Conservation (phyloP, 768 basidiomycete genomes). For the Tricholomella constricta region DNA sequence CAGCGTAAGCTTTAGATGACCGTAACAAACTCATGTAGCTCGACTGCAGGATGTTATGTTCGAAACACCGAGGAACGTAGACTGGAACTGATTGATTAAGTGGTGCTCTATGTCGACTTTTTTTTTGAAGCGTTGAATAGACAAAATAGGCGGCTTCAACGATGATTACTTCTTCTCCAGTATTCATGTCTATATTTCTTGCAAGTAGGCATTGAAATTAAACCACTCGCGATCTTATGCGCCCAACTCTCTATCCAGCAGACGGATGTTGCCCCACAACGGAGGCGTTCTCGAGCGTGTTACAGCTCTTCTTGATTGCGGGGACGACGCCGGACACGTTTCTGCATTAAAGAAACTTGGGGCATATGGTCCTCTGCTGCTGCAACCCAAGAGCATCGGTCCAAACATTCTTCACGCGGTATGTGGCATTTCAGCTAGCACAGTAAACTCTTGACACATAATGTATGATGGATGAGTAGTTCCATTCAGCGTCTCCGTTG, state of each 20-base stretch:
- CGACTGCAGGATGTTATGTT: slow-evolving; percentile 25
- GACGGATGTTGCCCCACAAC: slow-evolving; percentile 11
- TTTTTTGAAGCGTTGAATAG: slow-evolving; percentile 24
- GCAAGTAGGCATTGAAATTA: slow-evolving; percentile 17
- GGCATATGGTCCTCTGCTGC: slow-evolving; percentile 16
- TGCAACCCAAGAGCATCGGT: slow-evolving; percentile 24
- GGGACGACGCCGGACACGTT: slow-evolving; percentile 23
- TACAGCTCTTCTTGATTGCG: slow-evolving; percentile 18
- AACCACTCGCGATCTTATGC: slow-evolving; percentile 28
- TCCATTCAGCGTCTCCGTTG: no score
- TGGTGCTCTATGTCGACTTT: slow-evolving; percentile 23
- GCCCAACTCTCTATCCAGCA: slow-evolving; percentile 21
- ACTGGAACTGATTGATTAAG: slow-evolving; percentile 25
- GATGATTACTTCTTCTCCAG: slow-evolving; percentile 29
- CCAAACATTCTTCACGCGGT: slow-evolving; percentile 20
- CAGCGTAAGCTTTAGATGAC: slow-evolving; percentile 15
- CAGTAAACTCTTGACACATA: no score
- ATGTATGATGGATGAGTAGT: no score
- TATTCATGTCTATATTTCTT: no score
- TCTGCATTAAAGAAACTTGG: slow-evolving; percentile 27
- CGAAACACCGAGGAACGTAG: slow-evolving; percentile 22
- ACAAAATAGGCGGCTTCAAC: slow-evolving; percentile 29
- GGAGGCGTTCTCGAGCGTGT: slow-evolving; percentile 14
- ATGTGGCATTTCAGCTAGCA: no score
- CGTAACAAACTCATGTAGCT: neutral